Evolutionary conservation across 495 filamentous ascomycete genomes (phyloP).

Genomic region (Mytilinidion resinicola): DNA sequence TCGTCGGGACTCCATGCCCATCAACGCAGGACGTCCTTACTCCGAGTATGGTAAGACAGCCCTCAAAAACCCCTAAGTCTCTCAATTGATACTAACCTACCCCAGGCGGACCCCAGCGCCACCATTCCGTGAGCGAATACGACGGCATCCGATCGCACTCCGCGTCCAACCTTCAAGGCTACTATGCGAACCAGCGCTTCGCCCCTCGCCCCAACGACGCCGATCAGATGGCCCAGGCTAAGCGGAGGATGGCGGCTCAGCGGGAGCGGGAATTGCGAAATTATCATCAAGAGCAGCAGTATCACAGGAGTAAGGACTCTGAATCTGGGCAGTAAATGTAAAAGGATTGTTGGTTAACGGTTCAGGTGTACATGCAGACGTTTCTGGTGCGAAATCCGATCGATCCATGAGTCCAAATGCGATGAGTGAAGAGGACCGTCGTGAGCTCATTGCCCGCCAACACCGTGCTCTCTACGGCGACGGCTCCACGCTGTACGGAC

Average conservation of each 20-base stretch:
- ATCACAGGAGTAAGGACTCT: constrained; percentile 77
- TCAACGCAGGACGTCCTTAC: constrained; percentile 52
- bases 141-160: constrained; percentile 67
- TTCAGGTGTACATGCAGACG: constrained; percentile 74
- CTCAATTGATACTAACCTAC: constrained; percentile 2
- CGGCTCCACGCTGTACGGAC: constrained; percentile 57
- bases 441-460: constrained; percentile 91
- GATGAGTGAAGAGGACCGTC: constrained; percentile 93
- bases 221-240: constrained; percentile 97
- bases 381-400: constrained; percentile 75
- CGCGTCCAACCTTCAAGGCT: constrained; percentile 79
- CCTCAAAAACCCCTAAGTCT: neutral
- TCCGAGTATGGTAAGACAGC: constrained; percentile 47
- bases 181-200: constrained; percentile 89
- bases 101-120: constrained; percentile 52
- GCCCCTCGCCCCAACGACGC: constrained; percentile 89
- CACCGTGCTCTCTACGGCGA: constrained; percentile 85
- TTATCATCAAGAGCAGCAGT: constrained; percentile 99
- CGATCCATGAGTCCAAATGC: constrained; percentile 84
- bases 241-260: constrained; percentile 96
- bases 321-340: constrained; percentile 27
- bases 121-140: constrained; percentile 85
- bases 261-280: constrained; percentile 98
- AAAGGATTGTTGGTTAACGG: constrained; percentile 36
- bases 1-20: constrained; percentile 81